phyloP scores from a whole-genome alignment of 2,329 filamentous ascomycete genomes.

The Beauveria medogensis region DNA sequence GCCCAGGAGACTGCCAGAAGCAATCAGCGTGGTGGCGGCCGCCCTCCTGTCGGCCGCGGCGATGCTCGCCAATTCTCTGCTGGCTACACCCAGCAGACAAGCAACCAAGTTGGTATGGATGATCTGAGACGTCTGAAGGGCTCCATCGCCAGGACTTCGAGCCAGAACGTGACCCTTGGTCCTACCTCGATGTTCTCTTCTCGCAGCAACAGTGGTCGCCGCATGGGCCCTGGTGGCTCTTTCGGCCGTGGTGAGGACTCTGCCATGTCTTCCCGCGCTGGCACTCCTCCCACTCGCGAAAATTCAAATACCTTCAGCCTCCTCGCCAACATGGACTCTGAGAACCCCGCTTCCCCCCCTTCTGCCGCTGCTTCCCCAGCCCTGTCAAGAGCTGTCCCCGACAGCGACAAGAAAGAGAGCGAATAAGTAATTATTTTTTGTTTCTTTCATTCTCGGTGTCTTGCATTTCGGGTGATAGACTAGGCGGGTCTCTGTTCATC shows the following conservation, averaged over 20 bases:
- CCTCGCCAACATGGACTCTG: slow-evolving; percentile 53
- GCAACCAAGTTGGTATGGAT: slow-evolving; percentile 84
- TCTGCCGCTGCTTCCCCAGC: slow-evolving; percentile 60
- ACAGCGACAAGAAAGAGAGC: slow-evolving; percentile 46
- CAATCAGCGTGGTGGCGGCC: slow-evolving; percentile 59
- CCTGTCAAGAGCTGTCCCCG: slow-evolving; percentile 53
- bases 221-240: slow-evolving; percentile 66
- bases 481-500: slow-evolving; percentile 30
- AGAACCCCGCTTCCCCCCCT: slow-evolving; percentile 61
- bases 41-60: slow-evolving; percentile 68
- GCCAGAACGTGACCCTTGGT: slow-evolving; percentile 61
- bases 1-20: slow-evolving; percentile 61
- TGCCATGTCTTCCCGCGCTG: slow-evolving; percentile 77
- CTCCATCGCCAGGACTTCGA: slow-evolving; percentile 48
- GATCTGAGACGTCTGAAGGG: slow-evolving; percentile 79
- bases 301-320: slow-evolving; percentile 76
- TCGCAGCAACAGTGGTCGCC: slow-evolving; percentile 84
- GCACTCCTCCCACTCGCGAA: slow-evolving; percentile 65
- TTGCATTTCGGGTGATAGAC: slow-evolving; percentile 46
- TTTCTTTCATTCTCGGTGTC: slow-evolving; percentile 26
- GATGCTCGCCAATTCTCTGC: slow-evolving; percentile 79
- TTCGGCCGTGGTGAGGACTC: slow-evolving; percentile 77
- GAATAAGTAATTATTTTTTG: slow-evolving; percentile 25
- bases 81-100: slow-evolving; percentile 62
- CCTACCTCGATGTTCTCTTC: slow-evolving; percentile 81